These are phyloP conservation scores for Venturia aucupariae DNA, from an alignment of 2,329 filamentous ascomycete species.

Conservation along the genomic window DNA sequence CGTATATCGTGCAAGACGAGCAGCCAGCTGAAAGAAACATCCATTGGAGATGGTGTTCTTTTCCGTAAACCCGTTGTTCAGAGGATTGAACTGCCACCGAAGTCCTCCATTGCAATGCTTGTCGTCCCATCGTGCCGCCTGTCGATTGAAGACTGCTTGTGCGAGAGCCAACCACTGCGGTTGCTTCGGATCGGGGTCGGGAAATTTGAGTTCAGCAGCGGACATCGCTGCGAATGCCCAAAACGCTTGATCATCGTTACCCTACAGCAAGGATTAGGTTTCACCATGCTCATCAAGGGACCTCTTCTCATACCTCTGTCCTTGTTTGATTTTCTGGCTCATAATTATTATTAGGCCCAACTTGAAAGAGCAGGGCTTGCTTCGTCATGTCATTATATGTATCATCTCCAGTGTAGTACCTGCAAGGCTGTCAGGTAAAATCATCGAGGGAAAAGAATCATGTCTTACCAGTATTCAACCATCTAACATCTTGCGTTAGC, in stretches of 20 bases:
- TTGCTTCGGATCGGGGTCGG: constrained; percentile 47
- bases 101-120: constrained; percentile 27
- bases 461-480: constrained; percentile 14
- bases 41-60: constrained; percentile 32
- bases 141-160: constrained; percentile 31
- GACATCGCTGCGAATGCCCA: constrained; percentile 78
- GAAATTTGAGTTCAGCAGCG: constrained; percentile 68
- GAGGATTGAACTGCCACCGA: constrained; percentile 29
- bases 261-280: constrained; percentile 16
- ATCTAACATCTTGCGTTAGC: neutral
- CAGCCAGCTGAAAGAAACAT: constrained; percentile 30
- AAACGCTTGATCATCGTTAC: constrained; percentile 59
- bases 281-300: neutral
- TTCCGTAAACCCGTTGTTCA: constrained; percentile 28
- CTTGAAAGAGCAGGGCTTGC: constrained; percentile 18
- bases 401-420: constrained; percentile 20
- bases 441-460: neutral
- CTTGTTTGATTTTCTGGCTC: constrained; percentile 16
- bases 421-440: constrained; percentile 11
- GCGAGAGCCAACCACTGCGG: constrained; percentile 31
- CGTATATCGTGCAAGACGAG: constrained; percentile 29
- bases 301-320: constrained; percentile 11
- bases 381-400: constrained; percentile 17
- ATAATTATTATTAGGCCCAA: constrained; percentile 16
- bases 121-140: constrained; percentile 26